Percentiles rank a stretch among this genome's conserved stretches.
Evolutionary conservation across 2,329 filamentous ascomycete genomes (phyloP).

Genomic region (Paracoccidioides lutzii): DNA sequence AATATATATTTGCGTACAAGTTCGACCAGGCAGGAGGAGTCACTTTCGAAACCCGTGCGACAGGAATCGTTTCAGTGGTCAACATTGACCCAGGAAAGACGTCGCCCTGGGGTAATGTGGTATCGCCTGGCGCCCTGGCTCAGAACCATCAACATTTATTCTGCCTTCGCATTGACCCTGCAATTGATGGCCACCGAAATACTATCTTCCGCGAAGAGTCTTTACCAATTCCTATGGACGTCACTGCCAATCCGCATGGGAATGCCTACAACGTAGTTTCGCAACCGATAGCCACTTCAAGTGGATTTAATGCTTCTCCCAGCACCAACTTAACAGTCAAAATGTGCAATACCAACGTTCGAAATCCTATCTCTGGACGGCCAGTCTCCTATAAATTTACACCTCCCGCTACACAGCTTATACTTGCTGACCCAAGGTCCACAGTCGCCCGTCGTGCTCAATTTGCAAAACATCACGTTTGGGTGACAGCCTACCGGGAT

Average conservation of each 20-base stretch:
- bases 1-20: constrained; percentile 54
- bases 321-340: constrained; percentile 35
- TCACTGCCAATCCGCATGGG: constrained; percentile 46
- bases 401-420: constrained; percentile 35
- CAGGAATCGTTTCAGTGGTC: constrained; percentile 51
- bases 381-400: constrained; percentile 38
- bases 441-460: constrained; percentile 35
- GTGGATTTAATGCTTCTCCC: constrained; percentile 42
- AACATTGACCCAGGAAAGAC: constrained; percentile 47
- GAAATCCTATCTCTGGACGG: constrained; percentile 32
- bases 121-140: constrained; percentile 51
- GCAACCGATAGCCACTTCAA: constrained; percentile 33
- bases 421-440: constrained; percentile 34
- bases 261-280: constrained; percentile 47
- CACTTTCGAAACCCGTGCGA: constrained; percentile 49
- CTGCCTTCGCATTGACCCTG: constrained; percentile 50
- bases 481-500: constrained; percentile 39
- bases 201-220: constrained; percentile 44
- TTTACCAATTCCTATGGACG: constrained; percentile 36
- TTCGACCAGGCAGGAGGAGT: constrained; percentile 53
- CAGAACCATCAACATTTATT: constrained; percentile 63
- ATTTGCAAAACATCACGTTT: constrained; percentile 40
- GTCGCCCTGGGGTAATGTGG: constrained; percentile 47
- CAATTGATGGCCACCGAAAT: constrained; percentile 45
- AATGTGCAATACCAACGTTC: constrained; percentile 34